These are phyloP conservation scores for Exophiala sp. DNA, from an alignment of 2,329 filamentous ascomycete genomes.

Conservation along the genomic window DNA sequence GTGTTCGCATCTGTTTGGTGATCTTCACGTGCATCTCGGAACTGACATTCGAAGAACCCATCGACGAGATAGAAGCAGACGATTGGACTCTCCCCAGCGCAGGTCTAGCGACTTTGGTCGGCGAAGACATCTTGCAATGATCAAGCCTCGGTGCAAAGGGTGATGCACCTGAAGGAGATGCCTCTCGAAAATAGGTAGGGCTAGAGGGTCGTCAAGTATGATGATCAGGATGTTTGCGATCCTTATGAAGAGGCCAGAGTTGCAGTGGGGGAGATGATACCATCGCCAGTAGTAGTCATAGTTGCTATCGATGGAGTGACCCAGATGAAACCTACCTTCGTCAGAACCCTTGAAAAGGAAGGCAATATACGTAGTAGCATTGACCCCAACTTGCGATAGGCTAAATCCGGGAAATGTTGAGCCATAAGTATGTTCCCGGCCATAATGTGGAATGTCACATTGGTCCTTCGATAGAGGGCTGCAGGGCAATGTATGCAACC, in stretches of 20 bases:
- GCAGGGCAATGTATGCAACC: background rate
- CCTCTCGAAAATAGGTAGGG: background rate
- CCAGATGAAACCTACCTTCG: slow-evolving; percentile 3
- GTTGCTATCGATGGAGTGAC: background rate
- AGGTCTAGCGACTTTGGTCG: slow-evolving; percentile 1
- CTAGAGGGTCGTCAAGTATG: background rate
- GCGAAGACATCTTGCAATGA: slow-evolving; percentile 1
- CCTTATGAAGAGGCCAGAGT: background rate
- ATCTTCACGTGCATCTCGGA: slow-evolving; percentile 22
- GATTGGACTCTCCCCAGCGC: slow-evolving; percentile 7
- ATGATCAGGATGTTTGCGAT: background rate
- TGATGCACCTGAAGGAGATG: background rate
- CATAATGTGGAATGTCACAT: background rate
- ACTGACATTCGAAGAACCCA: slow-evolving; percentile 3
- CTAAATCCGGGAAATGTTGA: slow-evolving; percentile 1
- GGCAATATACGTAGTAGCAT: background rate
- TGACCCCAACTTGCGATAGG: background rate
- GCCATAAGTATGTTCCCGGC: background rate
- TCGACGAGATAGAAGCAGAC: slow-evolving; percentile 12
- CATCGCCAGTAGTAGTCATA: too few relatives aligned
- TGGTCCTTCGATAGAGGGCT: background rate
- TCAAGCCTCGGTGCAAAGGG: background rate
- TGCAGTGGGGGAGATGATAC: background rate
- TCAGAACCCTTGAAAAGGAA: background rate
- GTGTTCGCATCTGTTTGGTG: slow-evolving; percentile 19